Conservation (phyloP, 129 eudicot genomes). For the Pseudognaphalium luteoalbum region DNA sequence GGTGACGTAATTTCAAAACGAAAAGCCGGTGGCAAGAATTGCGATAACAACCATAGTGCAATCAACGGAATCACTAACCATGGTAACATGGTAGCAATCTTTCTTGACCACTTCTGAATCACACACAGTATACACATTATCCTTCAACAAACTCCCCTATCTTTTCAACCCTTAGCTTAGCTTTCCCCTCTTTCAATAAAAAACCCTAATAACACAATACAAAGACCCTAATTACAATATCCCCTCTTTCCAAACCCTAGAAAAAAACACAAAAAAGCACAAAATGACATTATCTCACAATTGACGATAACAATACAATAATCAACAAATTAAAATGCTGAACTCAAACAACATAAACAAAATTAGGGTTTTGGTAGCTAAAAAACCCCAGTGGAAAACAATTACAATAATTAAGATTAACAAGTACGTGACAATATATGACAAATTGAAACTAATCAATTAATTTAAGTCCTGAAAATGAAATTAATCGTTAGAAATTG, state of each 20-base stretch:
- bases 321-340: slow-evolving; percentile 18
- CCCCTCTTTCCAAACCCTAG: slow-evolving; percentile 51
- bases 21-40: slow-evolving; percentile 87
- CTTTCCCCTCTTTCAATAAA: slow-evolving; percentile 11
- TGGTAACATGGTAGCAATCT: slow-evolving; percentile 94
- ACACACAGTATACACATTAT: slow-evolving; percentile 97
- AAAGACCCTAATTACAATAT: slow-evolving; percentile 17
- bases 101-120: slow-evolving; percentile 92
- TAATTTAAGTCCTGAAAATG: background rate
- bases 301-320: slow-evolving; percentile 9
- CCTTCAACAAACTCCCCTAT: slow-evolving; percentile 41
- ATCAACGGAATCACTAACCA: slow-evolving; percentile 93
- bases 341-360: background rate
- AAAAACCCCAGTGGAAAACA: slow-evolving; percentile 24
- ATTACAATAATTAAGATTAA: slow-evolving; percentile 12
- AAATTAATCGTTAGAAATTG: background rate
- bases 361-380: slow-evolving; percentile 42
- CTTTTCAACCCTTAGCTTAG: slow-evolving; percentile 2
- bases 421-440: slow-evolving; percentile 20
- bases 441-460: slow-evolving; percentile 19
- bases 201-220: slow-evolving; percentile 29
- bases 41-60: slow-evolving; percentile 82
- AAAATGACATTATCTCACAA: slow-evolving; percentile 28
- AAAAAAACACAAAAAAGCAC: slow-evolving; percentile 10
- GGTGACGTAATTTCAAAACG: slow-evolving; percentile 87